Base-by-base conservation (phyloP, 305 asterid species). In the Solanum chacoense region DNA sequence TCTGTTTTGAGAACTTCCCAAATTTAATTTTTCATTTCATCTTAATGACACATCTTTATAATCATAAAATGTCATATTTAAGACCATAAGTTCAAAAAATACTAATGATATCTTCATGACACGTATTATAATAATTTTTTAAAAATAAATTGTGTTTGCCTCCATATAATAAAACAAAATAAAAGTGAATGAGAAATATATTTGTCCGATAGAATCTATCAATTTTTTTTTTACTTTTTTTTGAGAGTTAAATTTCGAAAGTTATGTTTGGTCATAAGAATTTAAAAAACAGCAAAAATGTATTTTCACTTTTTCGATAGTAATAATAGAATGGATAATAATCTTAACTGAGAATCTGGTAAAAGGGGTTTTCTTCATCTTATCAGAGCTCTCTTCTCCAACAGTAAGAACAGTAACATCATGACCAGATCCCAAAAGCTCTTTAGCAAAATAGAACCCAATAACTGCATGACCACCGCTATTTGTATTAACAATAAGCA, bases 361-460 rank as follows among this genome's bases (percentile, higher is more conserved):
- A 94, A 97, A 97, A 29, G 99, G 98, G 11, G 98, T 96, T 92
- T 97, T 97, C 97, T 97, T 97, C 99, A 96, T 97, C 97, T 97
- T 97, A 92, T 94, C 98, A 18, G 98, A 97, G 91, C 84, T 91
- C 92, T 97, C 98, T 11, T 95, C 95, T 36, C 98, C 99, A 9
- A 97, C 98, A 0, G 98, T 97, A 86, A 97, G 67, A 92, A 97
- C 86, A 24, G 98, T 95, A 90, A 96, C 98, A 22, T 87, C 91
- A 72, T 97, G 98, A 32, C 98, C 98, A 34, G 95, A 89, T 88
- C 94, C 93, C 34, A 96, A 94, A 89, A 97, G 98, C 5, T 97
- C 95, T 92, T 97, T 97, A 3, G 98, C 98, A 8, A 97, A 95
- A 92, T 96, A 94, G 92, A 96, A 97, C 9, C 98, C 99, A 67